These are phyloP conservation scores for Pythium biforme DNA, from an alignment of 352 stramenopile species.

Conservation along the genomic window DNA sequence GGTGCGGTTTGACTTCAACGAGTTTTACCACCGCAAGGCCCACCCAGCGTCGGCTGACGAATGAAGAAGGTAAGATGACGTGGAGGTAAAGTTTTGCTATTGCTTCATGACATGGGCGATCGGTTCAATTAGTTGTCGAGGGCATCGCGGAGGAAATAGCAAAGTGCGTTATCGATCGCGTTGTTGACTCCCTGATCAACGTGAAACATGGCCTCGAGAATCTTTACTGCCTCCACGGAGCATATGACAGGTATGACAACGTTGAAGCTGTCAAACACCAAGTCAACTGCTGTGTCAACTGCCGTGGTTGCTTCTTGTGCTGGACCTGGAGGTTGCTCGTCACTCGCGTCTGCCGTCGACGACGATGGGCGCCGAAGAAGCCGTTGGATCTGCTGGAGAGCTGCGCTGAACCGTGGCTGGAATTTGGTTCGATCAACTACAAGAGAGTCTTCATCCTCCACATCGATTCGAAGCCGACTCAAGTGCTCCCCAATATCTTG, in stretches of 20 bases:
- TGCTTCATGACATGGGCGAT: background rate
- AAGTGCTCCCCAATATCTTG: slow-evolving; percentile 33
- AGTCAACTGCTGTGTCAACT: background rate
- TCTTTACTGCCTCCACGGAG: slow-evolving; percentile 43
- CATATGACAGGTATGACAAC: slow-evolving; percentile 43
- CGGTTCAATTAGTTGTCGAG: slow-evolving; percentile 34
- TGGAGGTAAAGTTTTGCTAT: background rate
- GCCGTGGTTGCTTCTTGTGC: background rate
- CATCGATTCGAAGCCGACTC: slow-evolving; percentile 47
- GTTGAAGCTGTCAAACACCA: slow-evolving; percentile 45
- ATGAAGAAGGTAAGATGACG: slow-evolving; percentile 19
- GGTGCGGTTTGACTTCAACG: slow-evolving; percentile 91
- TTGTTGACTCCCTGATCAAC: slow-evolving; percentile 36
- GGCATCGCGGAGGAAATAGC: slow-evolving; percentile 71
- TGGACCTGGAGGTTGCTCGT: background rate
- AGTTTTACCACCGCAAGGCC: slow-evolving; percentile 79
- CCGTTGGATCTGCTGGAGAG: slow-evolving; percentile 38
- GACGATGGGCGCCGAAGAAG: slow-evolving; percentile 28
- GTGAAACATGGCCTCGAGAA: slow-evolving; percentile 53
- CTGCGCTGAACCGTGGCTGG: slow-evolving; percentile 23
- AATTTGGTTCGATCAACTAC: slow-evolving; percentile 43
- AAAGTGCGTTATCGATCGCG: slow-evolving; percentile 53
- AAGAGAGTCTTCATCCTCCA: slow-evolving; percentile 70
- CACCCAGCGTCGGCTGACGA: slow-evolving; percentile 38
- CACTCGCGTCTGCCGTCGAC: background rate